These are phyloP conservation scores for Phaeoacremonium minimum DNA, from an alignment of 2,329 filamentous ascomycete species.

Conservation along the genomic window DNA sequence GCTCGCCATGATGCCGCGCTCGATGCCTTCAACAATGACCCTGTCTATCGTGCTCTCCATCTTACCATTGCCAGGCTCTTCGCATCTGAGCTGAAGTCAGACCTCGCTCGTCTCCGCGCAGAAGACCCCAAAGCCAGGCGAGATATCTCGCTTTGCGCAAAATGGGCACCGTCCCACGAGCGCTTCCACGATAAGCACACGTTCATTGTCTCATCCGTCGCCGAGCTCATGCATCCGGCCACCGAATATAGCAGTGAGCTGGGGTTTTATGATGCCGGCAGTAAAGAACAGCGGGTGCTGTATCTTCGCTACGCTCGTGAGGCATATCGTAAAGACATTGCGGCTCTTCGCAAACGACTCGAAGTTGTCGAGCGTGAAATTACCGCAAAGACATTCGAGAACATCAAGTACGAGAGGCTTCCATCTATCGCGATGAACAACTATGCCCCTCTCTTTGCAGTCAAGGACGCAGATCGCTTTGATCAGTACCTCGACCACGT, in stretches of 20 bases:
- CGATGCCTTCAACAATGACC: constrained; percentile 31
- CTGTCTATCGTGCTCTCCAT: constrained; percentile 47
- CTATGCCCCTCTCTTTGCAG: constrained; percentile 42
- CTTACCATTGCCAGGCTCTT: constrained; percentile 51
- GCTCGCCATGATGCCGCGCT: constrained; percentile 35
- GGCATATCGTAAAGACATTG: constrained; percentile 44
- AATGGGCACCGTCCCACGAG: constrained; percentile 54
- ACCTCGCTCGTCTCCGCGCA: constrained; percentile 35
- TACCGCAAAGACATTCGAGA: constrained; percentile 34
- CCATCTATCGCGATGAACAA: constrained; percentile 54
- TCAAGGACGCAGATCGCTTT: constrained; percentile 46
- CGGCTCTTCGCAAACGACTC: constrained; percentile 47
- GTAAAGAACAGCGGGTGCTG: constrained; percentile 30
- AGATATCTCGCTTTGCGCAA: constrained; percentile 50
- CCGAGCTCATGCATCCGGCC: constrained; percentile 46
- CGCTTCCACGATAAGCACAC: constrained; percentile 56
- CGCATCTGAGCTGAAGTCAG: constrained; percentile 45
- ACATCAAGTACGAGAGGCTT: constrained; percentile 53
- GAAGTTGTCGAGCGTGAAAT: constrained; percentile 50
- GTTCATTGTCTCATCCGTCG: constrained; percentile 50
- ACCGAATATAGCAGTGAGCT: constrained; percentile 22
- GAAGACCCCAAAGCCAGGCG: constrained; percentile 32
- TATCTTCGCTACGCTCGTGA: constrained; percentile 52
- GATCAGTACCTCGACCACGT: constrained; percentile 43
- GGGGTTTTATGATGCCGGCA: constrained; percentile 21